phyloP scores from a whole-genome alignment of 106 monocot genomes.

The Hemerocallis citrina region DNA sequence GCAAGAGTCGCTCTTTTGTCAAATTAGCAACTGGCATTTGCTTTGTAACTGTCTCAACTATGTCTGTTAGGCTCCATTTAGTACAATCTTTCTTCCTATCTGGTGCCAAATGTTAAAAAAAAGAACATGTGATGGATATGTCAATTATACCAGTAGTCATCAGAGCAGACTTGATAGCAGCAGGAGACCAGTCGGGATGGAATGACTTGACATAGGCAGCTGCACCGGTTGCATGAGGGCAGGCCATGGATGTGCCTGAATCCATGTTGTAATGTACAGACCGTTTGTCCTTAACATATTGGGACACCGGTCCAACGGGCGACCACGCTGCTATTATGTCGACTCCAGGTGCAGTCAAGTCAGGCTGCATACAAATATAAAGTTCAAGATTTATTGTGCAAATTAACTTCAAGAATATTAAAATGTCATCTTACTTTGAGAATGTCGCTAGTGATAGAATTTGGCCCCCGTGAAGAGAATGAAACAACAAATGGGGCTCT shows the following conservation, averaged over 20 bases:
- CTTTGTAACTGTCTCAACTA: too few relatives aligned
- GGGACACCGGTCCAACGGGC: not conserved
- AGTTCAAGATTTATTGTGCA: not conserved
- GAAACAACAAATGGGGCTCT: not conserved
- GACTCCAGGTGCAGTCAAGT: conserved; percentile 22
- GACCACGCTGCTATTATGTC: conserved; percentile 19
- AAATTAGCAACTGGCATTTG: too few relatives aligned
- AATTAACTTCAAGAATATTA: not conserved
- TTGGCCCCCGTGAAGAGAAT: conserved; percentile 23
- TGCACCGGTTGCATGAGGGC: conserved; percentile 19
- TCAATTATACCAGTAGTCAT: conserved; percentile 26
- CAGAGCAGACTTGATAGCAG: conserved; percentile 30
- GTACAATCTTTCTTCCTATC: too few relatives aligned
- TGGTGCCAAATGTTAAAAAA: too few relatives aligned
- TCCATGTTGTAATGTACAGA: not conserved
- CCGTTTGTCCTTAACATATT: conserved; percentile 9
- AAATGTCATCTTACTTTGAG: conserved; percentile 13
- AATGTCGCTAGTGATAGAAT: conserved; percentile 5
- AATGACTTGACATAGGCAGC: conserved; percentile 31
- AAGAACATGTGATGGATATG: not conserved
- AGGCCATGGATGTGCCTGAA: conserved; percentile 38
- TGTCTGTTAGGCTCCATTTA: too few relatives aligned
- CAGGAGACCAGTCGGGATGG: conserved; percentile 31
- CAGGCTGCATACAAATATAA: conserved; percentile 16
- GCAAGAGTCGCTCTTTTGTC: too few relatives aligned